Base-by-base conservation (phyloP, 345 rosid genomes). In the Corchorus olitorius region DNA sequence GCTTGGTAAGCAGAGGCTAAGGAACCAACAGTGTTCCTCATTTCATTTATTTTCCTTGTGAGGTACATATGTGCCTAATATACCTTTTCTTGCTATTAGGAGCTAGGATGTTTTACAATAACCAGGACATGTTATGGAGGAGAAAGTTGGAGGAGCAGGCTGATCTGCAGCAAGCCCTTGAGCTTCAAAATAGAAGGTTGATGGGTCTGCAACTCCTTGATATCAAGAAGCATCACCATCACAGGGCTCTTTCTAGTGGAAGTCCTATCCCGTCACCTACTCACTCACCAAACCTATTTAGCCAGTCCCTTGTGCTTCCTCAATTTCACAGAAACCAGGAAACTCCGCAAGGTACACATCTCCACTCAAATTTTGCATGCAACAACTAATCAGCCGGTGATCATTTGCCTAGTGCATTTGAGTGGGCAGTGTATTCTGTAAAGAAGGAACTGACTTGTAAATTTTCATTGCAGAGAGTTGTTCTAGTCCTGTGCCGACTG, bases 201-300 rank as follows among this genome's bases (percentile, higher is more conserved):
- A 86, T 91, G 97, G 82, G 85, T 77, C 70, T 94, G 79, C 94
- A 93, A 80, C 97, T 94, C 83, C 91, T 88, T 76, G 94, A 92
- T 71, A 87, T 88, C 60, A 92, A 91, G 86, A 91, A 89, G 81
- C 92, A 88, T 79, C 90, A 89, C 55, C 93, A 89, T 74, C 90
- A 88, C 67, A 83, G 86, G 54, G 90, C 94, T 49, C 89, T 91
- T 34, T 86, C 97, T 4, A 79, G 84, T 1, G 92, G 91, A 76
- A 89, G 90, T 72, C 89, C 90, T 13, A 76, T 88, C 75, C 90
- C 90, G 1, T 87, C 94, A 9, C 88, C 89, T 0, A 76, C 87
- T 9, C 89, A 81, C 27, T 80, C 90, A 4, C 84, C 89, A 15
- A 85, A 53, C 67, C 76, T 89, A 70, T 92, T 91, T 78, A 83